Percentiles rank a stretch among this genome's conserved stretches.
Evolutionary conservation across 2,329 filamentous ascomycete genomes (phyloP).

Genomic region (Hypoxylon sp.): DNA sequence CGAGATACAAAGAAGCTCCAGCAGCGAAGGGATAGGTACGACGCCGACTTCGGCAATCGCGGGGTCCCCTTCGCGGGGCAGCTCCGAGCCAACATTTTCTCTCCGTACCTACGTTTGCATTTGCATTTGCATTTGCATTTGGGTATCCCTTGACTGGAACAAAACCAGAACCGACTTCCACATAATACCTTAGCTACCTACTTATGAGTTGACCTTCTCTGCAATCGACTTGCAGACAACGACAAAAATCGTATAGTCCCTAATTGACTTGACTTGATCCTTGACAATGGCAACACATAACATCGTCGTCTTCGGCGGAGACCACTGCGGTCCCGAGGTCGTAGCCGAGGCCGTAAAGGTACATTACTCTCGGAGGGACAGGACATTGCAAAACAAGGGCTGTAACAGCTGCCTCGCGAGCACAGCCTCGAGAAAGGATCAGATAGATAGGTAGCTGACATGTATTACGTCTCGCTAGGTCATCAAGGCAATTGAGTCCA

Average conservation of each 20-base stretch:
- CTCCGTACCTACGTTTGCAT: background rate
- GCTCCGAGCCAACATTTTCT: conserved; percentile 27
- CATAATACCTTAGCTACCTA: too few species aligned
- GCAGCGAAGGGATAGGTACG: background rate
- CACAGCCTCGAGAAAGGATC: background rate
- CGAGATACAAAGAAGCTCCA: conserved; percentile 10
- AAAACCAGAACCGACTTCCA: conserved; percentile 4
- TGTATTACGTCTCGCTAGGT: conserved; percentile 64
- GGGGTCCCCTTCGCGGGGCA: conserved; percentile 42
- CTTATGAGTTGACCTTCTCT: conserved; percentile 1
- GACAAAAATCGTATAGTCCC: conserved; percentile 6
- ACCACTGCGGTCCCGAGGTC: conserved; percentile 90
- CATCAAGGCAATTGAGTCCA: conserved; percentile 81
- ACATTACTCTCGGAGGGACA: conserved; percentile 42
- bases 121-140: too few species aligned
- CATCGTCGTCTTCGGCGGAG: conserved; percentile 84
- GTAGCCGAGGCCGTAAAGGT: conserved; percentile 89
- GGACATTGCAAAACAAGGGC: background rate
- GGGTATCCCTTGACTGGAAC: conserved; percentile 3
- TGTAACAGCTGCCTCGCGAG: background rate
- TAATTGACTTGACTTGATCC: conserved; percentile 8
- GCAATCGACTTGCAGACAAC: background rate
- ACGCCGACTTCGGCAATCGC: conserved; percentile 43
- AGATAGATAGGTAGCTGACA: conserved; percentile 18
- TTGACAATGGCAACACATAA: conserved; percentile 76